A percentile compares a stretch with the other conserved stretches of the same genome.
phyloP scores from a whole-genome alignment of 768 basidiomycete genomes.

The Pisolithus microcarpus region DNA sequence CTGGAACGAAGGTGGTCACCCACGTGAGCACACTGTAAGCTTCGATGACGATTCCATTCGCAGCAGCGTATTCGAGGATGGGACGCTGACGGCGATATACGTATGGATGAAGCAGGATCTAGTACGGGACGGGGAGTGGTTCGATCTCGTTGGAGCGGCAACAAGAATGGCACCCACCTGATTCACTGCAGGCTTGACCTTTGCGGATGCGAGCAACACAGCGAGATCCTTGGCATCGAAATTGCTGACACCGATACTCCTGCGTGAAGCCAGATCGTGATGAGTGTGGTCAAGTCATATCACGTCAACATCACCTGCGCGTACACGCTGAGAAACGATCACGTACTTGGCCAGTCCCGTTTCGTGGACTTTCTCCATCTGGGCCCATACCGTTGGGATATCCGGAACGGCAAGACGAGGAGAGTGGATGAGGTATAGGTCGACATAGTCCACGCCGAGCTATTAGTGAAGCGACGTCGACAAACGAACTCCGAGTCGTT shows the following conservation, averaged over 20 bases:
- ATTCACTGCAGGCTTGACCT: constrained; percentile 59
- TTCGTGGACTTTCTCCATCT: constrained; percentile 52
- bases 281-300: neutral
- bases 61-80: constrained; percentile 49
- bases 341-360: constrained; percentile 52
- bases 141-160: too few species aligned
- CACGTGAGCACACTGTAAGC: constrained; percentile 66
- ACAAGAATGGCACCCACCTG: constrained; percentile 37
- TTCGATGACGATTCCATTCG: constrained; percentile 60
- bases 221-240: constrained; percentile 50
- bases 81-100: constrained; percentile 47
- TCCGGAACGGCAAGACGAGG: constrained; percentile 51
- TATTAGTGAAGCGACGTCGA: constrained; percentile 16
- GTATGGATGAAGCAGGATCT: constrained; percentile 72
- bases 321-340: neutral
- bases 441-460: constrained; percentile 60
- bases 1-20: constrained; percentile 10
- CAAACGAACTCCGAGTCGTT: too few species aligned
- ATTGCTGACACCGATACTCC: constrained; percentile 72
- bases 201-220: constrained; percentile 48
- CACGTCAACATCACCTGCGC: too few species aligned
- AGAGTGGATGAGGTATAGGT: constrained; percentile 65
- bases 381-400: constrained; percentile 54
- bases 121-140: too few species aligned
- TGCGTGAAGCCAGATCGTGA: constrained; percentile 15